phyloP scores from a whole-genome alignment of 2,329 filamentous ascomycete species.

The Aspergillus sclerotialis region DNA sequence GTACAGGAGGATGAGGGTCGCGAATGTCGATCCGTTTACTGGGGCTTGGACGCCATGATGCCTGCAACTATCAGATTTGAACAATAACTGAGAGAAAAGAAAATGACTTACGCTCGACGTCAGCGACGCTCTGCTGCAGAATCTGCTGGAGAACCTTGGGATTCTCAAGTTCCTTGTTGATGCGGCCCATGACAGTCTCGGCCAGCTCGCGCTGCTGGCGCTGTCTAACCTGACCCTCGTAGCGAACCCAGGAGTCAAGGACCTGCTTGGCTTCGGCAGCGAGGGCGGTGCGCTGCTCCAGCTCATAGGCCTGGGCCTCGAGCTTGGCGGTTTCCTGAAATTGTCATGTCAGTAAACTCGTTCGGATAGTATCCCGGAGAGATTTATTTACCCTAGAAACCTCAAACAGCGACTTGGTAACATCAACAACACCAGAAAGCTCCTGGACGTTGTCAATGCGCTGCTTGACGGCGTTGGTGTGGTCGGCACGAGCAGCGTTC shows the following conservation, averaged over 20 bases:
- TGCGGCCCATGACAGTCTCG: slow-evolving; percentile 89
- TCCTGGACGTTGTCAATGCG: slow-evolving; percentile 93
- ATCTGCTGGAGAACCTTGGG: slow-evolving; percentile 97
- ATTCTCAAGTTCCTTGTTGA: slow-evolving; percentile 97
- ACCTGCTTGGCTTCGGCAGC: slow-evolving; percentile 90
- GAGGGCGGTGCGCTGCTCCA: slow-evolving; percentile 91
- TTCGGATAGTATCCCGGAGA: neutral
- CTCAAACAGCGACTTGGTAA: slow-evolving; percentile 94
- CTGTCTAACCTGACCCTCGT: slow-evolving; percentile 98
- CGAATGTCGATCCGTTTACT: slow-evolving; percentile 28
- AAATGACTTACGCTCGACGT: slow-evolving; percentile 77
- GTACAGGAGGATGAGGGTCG: slow-evolving; percentile 29
- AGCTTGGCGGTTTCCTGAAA: slow-evolving; percentile 93
- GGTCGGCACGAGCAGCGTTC: slow-evolving; percentile 87
- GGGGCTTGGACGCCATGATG: slow-evolving; percentile 34
- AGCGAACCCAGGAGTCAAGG: slow-evolving; percentile 97
- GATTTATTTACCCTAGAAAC: slow-evolving; percentile 76
- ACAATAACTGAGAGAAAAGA: neutral
- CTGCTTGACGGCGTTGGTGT: slow-evolving; percentile 90
- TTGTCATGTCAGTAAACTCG: slow-evolving; percentile 8
- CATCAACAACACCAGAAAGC: slow-evolving; percentile 86
- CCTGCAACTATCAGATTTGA: slow-evolving; percentile 25
- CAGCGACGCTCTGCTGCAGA: slow-evolving; percentile 88
- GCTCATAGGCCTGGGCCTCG: slow-evolving; percentile 91
- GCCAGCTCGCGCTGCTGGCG: slow-evolving; percentile 96